A percentile compares a stretch with the other conserved stretches of the same genome.
phyloP scores from a whole-genome alignment of 495 filamentous ascomycete species.

The Neurospora tetrasperma region DNA sequence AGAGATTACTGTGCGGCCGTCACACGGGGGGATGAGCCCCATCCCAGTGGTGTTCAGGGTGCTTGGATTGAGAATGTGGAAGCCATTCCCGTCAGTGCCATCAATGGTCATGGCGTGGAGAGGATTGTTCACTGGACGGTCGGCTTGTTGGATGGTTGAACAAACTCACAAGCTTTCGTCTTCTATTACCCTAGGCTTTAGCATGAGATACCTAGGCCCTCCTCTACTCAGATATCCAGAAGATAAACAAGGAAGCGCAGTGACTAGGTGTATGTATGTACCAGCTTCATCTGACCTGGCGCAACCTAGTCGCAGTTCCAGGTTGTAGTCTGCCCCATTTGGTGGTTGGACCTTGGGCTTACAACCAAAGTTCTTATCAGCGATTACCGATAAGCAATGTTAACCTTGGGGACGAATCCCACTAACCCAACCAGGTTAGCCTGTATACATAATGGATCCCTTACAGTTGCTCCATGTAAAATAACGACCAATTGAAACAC shows the following conservation, averaged over 20 bases:
- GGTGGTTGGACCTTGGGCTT: not conserved
- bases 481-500: not conserved
- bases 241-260: not conserved
- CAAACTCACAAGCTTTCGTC: not conserved
- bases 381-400: not conserved
- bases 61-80: constrained; percentile 55
- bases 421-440: not conserved
- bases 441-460: not conserved
- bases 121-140: constrained; percentile 69
- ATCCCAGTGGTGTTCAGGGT: constrained; percentile 60
- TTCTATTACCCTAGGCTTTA: not conserved
- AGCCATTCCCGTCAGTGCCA: constrained; percentile 81
- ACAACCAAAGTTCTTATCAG: not conserved
- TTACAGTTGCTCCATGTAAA: not conserved
- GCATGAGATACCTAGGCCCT: not conserved
- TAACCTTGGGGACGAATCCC: not conserved
- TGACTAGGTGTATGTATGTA: not conserved
- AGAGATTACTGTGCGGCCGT: constrained; percentile 57
- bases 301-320: not conserved
- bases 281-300: too few relatives aligned
- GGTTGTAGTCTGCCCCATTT: not conserved
- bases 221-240: not conserved
- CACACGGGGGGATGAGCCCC: constrained; percentile 43
- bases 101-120: constrained; percentile 71
- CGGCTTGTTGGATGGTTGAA: constrained; percentile 50